Evolutionary conservation across 75 land plant species (phyloP).

Genomic region (Pinus taeda): DNA sequence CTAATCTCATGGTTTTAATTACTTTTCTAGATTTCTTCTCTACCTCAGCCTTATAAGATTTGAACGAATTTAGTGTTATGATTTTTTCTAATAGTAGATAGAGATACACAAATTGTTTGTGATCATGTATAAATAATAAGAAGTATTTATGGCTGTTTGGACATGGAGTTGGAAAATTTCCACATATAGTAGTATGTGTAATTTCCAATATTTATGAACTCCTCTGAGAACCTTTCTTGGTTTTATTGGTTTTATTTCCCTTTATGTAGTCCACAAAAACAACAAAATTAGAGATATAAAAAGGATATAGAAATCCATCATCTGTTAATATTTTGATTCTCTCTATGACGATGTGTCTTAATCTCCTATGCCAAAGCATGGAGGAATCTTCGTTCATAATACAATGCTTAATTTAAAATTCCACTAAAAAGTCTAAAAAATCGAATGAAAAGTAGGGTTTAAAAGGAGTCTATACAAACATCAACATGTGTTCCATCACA

Average conservation of each 20-base stretch:
- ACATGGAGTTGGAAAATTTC: neutral
- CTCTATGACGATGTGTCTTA: too few species aligned
- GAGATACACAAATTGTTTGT: conserved; percentile 9
- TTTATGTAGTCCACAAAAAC: too few species aligned
- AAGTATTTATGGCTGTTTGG: conserved; percentile 1
- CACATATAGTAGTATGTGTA: conserved; percentile 12
- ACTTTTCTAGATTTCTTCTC: conserved; percentile 4
- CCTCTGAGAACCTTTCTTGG: conserved; percentile 14
- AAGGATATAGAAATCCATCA: too few species aligned
- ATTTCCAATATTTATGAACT: conserved; percentile 9
- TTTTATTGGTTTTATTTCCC: conserved; percentile 18
- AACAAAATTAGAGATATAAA: too few species aligned
- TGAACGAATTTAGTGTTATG: conserved; percentile 4
- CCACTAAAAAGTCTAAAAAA: too few species aligned
- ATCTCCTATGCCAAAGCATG: too few species aligned
- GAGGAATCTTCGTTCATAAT: too few species aligned
- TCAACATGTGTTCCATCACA: too few species aligned
- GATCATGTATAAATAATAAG: conserved; percentile 12
- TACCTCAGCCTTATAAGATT: conserved; percentile 7
- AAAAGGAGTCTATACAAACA: too few species aligned
- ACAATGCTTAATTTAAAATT: too few species aligned
- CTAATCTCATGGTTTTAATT: conserved; percentile 13
- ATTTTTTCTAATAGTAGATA: conserved; percentile 12
- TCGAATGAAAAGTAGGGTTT: too few species aligned
- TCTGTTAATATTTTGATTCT: too few species aligned